A percentile compares a stretch with the other conserved stretches of the same genome.
These are phyloP conservation scores for Metschnikowia corniflorae DNA, from an alignment of 805 yeast species.

Conservation along the genomic window DNA sequence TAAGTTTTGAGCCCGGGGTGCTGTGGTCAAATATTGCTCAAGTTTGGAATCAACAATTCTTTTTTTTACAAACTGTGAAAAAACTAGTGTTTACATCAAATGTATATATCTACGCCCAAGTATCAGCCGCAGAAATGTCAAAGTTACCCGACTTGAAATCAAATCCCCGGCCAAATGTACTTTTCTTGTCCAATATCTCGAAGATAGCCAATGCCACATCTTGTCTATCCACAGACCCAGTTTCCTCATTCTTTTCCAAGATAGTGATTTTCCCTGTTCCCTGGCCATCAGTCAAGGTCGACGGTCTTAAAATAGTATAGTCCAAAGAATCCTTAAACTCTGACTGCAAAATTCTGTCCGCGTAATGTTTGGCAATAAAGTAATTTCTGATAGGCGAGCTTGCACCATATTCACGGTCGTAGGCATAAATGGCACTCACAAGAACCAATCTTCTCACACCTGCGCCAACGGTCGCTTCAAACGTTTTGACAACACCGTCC, in stretches of 20 bases:
- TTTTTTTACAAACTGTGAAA: no score
- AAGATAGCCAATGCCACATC: conserved; percentile 53
- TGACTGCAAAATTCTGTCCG: conserved; percentile 44
- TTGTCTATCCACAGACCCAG: conserved; percentile 39
- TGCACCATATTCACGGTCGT: conserved; percentile 41
- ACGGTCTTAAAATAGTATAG: conserved; percentile 59
- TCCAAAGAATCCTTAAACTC: conserved; percentile 39
- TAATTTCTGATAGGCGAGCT: conserved; percentile 39
- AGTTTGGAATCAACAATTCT: no score
- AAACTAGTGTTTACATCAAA: no score
- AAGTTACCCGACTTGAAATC: conserved; percentile 43
- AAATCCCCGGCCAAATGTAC: conserved; percentile 41
- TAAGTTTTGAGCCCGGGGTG: no score
- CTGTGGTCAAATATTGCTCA: no score
- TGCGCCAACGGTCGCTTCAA: conserved; percentile 50
- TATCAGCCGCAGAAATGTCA: conserved; percentile 20
- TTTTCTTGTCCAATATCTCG: conserved; percentile 32
- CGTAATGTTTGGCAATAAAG: conserved; percentile 59
- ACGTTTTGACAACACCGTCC: conserved; percentile 56
- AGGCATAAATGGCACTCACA: conserved; percentile 55
- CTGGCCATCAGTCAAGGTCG: conserved; percentile 36
- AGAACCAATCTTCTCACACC: conserved; percentile 45
- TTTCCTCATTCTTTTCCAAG: conserved; percentile 21
- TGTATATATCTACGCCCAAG: conserved; percentile 6
- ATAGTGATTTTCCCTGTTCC: conserved; percentile 43